These are phyloP conservation scores for Candida andamanensis DNA, from an alignment of 805 yeast genomes.

Conservation along the genomic window DNA sequence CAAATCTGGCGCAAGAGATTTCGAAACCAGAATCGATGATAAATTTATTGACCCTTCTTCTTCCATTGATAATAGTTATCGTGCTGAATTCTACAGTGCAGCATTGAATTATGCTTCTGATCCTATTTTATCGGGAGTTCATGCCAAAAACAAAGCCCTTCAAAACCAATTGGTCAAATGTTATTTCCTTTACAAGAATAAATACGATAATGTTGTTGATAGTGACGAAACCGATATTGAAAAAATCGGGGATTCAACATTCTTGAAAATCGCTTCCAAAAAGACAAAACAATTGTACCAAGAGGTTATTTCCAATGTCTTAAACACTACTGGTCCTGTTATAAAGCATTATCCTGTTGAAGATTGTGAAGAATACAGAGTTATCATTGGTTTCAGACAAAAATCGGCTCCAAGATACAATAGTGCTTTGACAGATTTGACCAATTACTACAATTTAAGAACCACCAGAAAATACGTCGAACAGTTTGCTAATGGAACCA, in stretches of 20 bases:
- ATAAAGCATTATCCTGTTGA: conserved; percentile 81
- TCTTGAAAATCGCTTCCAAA: conserved; percentile 68
- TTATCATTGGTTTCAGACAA: conserved; percentile 83
- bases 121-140: conserved; percentile 37
- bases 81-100: conserved; percentile 78
- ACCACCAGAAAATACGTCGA: conserved; percentile 90
- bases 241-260: conserved; percentile 72
- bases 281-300: conserved; percentile 78
- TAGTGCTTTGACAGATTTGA: conserved; percentile 80
- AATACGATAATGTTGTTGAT: conserved; percentile 14
- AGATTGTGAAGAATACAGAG: conserved; percentile 76
- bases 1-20: conserved; percentile 31
- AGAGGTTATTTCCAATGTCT: conserved; percentile 64
- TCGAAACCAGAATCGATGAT: conserved; percentile 78
- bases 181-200: conserved; percentile 77
- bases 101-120: conserved; percentile 45
- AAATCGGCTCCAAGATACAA: conserved; percentile 81
- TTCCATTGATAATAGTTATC: conserved; percentile 41
- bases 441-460: conserved; percentile 80
- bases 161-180: conserved; percentile 54
- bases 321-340: conserved; percentile 81
- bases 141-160: conserved; percentile 29
- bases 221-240: conserved; percentile 44
- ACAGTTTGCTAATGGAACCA: conserved; percentile 84
- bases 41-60: conserved; percentile 60